Percentiles rank a stretch among this genome's conserved stretches.
Conservation (phyloP, 164 flowering plant genomes). For the Dillenia turbinata region DNA sequence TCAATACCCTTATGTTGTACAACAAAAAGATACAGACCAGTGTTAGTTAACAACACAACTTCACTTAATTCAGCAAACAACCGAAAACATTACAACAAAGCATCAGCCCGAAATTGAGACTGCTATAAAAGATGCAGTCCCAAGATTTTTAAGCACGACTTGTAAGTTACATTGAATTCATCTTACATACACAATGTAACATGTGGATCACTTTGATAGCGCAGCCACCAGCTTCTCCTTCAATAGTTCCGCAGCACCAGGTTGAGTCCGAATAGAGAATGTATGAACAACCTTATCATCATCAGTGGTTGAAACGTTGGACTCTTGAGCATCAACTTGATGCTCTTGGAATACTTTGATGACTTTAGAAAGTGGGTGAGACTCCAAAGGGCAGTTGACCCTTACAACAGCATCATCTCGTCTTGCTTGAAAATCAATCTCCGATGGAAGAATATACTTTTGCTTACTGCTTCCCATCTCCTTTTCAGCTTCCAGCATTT, state of each 20-base stretch:
- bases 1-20: no score
- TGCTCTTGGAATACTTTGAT: constrained; percentile 43
- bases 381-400: constrained; percentile 53
- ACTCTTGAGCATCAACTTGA: constrained; percentile 38
- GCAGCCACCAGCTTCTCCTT: constrained; percentile 63
- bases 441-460: constrained; percentile 17
- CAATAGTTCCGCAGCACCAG: constrained; percentile 46
- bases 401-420: constrained; percentile 57
- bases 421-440: constrained; percentile 53
- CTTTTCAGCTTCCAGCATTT: constrained; percentile 60
- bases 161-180: background rate
- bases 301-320: constrained; percentile 39
- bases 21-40: no score
- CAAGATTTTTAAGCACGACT: no score
- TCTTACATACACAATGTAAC: constrained; percentile 20
- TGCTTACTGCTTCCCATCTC: constrained; percentile 27
- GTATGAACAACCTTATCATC: constrained; percentile 57
- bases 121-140: background rate
- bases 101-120: no score
- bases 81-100: no score
- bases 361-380: constrained; percentile 60
- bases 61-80: no score
- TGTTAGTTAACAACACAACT: no score
- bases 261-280: constrained; percentile 43
- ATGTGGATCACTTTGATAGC: constrained; percentile 35